Conservation (phyloP, 768 basidiomycete genomes). For the Phanerodontia chrysosporium region DNA sequence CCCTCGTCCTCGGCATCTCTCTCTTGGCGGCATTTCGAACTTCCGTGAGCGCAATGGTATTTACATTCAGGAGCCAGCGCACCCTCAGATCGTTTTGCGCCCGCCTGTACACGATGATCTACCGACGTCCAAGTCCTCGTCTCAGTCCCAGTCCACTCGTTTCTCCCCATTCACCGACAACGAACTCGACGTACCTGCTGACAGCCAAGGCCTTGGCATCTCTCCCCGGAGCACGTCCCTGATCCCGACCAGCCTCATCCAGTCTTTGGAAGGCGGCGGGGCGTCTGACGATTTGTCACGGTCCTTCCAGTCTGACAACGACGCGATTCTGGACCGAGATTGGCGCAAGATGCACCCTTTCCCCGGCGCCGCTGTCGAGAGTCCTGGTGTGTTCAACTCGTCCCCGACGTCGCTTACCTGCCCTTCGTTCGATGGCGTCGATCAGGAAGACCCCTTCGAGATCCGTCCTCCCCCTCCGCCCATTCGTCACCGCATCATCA, state of each 20-base stretch:
- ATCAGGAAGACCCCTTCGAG: slow-evolving; percentile 46
- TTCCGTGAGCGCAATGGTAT: slow-evolving; percentile 16
- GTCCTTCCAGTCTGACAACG: slow-evolving; percentile 51
- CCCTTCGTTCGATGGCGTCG: slow-evolving; percentile 25
- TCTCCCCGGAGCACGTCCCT: slow-evolving; percentile 45
- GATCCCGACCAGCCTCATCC: slow-evolving; percentile 53
- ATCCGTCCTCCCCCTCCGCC: slow-evolving; percentile 30
- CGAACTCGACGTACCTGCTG: slow-evolving; percentile 23
- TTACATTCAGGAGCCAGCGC: slow-evolving; percentile 8
- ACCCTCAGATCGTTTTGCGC: slow-evolving; percentile 21
- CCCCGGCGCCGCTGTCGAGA: slow-evolving; percentile 20
- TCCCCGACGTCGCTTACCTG: slow-evolving; percentile 39
- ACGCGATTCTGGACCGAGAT: slow-evolving; percentile 47
- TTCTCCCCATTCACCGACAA: slow-evolving; percentile 56
- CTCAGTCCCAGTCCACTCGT: slow-evolving; percentile 21
- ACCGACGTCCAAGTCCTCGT: slow-evolving; percentile 25
- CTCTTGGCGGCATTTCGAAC: slow-evolving; percentile 23
- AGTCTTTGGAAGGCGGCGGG: slow-evolving; percentile 41
- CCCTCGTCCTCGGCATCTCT: slow-evolving; percentile 21
- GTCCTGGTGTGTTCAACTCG: slow-evolving; percentile 25
- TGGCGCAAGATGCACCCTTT: slow-evolving; percentile 37
- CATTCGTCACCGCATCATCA: slow-evolving; percentile 25
- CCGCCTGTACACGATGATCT: slow-evolving; percentile 40
- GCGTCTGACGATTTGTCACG: slow-evolving; percentile 31
- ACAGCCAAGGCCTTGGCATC: slow-evolving; percentile 26